Evolutionary conservation across 305 asterid genomes (phyloP), one percentile per base, ranked within the genome.

Genomic region (Coffea humblotiana): DNA sequence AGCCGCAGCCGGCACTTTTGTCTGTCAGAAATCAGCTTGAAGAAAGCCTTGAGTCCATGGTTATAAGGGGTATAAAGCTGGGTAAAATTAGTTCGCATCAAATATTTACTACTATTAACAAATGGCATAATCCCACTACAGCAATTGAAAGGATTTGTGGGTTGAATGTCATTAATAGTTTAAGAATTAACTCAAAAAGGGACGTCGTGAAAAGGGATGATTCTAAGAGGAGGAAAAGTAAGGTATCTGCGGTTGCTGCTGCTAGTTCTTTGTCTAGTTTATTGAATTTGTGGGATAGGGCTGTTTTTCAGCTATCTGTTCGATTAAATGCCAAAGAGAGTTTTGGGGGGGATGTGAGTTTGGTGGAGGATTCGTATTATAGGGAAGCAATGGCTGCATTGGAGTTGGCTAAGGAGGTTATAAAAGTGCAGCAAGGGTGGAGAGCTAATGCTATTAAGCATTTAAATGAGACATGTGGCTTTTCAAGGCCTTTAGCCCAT

Each of bases 401-500:
- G 88, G 90, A 90, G 88, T 87, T 95, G 91, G 97, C 99, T 78
- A 95, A 95, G 88, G 95, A 92, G 86, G 97, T 95, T 37, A 91
- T 93, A 65, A 80, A 82, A 81, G 83, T 89, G 86, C 98, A 92
- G 80, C 94, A 87, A 77, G 91, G 86, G 78, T 90, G 94, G 96
- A 92, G 97, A 86, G 91, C 74, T 76, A 90, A 92, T 84, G 99
- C 99, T 47, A 90, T 92, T 83, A 88, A 80, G 81, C 90, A 93
- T 86, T 85, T 95, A 90, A 93, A 95, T 84, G 82, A 45, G 65
- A 90, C 79, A 78, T 94, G 95, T 80, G 91, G 97, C 67, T 93
- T 93, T 87, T 95, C 99, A 11, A 88, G 98, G 84, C 83, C 97
- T 61, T 86, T 95, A 73, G 96, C 93, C 12, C 88, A 90, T 86